phyloP scores from a whole-genome alignment of 2,329 filamentous ascomycete species.

The Colletotrichum musicola region DNA sequence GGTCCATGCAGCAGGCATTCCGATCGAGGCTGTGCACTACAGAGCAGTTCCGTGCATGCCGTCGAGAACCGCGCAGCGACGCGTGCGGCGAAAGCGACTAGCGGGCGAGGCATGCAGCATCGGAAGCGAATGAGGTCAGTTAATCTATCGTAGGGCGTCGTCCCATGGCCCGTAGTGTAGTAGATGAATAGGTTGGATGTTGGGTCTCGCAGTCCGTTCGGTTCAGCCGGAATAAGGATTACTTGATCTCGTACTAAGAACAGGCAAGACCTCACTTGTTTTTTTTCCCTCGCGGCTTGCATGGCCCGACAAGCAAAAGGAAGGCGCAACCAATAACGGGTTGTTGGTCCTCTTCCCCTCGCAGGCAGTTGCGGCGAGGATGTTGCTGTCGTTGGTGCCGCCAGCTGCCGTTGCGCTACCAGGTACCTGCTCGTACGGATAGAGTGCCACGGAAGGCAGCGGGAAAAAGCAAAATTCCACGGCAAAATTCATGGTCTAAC shows the following conservation, averaged over 20 bases:
- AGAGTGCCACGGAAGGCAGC: background rate
- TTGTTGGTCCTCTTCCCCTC: background rate
- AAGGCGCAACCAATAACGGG: constrained; percentile 22
- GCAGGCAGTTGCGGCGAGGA: background rate
- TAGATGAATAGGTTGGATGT: background rate
- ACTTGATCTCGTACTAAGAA: background rate
- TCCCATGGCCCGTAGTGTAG: background rate
- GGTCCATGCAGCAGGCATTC: constrained; percentile 34
- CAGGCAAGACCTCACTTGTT: background rate
- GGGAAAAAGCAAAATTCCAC: constrained; percentile 30
- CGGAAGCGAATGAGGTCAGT: constrained; percentile 3
- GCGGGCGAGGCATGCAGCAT: background rate
- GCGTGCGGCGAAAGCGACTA: background rate
- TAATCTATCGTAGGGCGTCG: constrained; percentile 3
- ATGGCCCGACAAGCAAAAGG: constrained; percentile 7
- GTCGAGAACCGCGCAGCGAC: constrained; percentile 18
- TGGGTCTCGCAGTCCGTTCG: background rate
- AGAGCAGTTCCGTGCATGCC: constrained; percentile 16
- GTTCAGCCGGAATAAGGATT: constrained; percentile 20
- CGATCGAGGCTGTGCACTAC: constrained; percentile 13
- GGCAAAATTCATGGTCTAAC: too few relatives aligned
- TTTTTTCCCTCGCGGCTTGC: background rate
- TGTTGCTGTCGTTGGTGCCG: constrained; percentile 15
- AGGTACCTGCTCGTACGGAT: too few relatives aligned
- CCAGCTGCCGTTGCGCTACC: constrained; percentile 22